phyloP scores from a whole-genome alignment of 139 green algal species.

The Tetratostichococcus sp. region DNA sequence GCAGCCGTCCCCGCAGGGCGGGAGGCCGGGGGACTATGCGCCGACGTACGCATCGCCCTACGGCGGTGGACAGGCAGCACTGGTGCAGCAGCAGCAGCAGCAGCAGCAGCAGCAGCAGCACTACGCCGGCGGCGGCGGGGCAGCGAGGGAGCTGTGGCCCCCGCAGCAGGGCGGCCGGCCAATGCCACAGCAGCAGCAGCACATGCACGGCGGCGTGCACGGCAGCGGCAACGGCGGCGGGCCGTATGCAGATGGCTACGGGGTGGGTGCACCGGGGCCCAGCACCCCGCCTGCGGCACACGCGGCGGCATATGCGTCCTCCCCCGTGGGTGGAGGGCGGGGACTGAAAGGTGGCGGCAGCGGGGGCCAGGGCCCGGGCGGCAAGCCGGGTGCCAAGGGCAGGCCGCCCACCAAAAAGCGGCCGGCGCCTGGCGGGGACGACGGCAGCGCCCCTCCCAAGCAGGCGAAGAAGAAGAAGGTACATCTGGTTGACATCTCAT shows the following conservation, averaged over 20 bases:
- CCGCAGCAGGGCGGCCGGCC: too few species aligned
- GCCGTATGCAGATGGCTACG: background rate
- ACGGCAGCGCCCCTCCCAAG: background rate
- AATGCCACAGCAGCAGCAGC: background rate
- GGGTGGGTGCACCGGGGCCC: background rate
- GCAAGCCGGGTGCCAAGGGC: conserved; percentile 7
- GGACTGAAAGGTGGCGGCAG: background rate
- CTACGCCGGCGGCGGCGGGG: too few species aligned
- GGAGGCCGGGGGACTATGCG: too few species aligned
- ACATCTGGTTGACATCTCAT: too few species aligned
- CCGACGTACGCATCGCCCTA: too few species aligned
- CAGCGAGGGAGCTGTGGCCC: too few species aligned
- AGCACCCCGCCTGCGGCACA: background rate
- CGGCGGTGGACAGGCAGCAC: too few species aligned
- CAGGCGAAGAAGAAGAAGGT: conserved; percentile 2
- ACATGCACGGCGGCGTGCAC: background rate
- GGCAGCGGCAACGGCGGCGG: background rate
- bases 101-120: too few species aligned
- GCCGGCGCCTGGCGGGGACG: background rate
- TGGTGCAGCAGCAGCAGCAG: too few species aligned
- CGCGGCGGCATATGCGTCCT: background rate
- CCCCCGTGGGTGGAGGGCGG: too few species aligned
- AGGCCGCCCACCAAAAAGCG: background rate
- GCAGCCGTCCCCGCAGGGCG: too few species aligned
- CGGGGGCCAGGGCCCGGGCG: background rate